phyloP scores from a whole-genome alignment of 1,284 basidiomycete genomes.

The Microbotryum lychnidis-dioicae region DNA sequence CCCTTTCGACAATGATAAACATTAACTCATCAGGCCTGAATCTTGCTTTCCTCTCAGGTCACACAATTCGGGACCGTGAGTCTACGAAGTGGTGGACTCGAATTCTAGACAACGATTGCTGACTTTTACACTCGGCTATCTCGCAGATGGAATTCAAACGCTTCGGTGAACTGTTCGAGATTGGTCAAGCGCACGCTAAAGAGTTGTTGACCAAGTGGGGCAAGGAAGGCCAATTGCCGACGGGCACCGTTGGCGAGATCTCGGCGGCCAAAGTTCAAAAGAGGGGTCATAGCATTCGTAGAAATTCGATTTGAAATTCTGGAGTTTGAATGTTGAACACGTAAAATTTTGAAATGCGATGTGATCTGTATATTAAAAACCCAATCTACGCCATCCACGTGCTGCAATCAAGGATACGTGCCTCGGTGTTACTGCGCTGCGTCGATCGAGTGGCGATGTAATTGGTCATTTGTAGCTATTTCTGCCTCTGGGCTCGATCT shows the following conservation, averaged over 20 bases:
- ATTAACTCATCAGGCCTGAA: neutral
- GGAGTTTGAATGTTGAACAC: neutral
- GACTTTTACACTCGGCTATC: neutral
- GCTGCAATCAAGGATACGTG: too few species aligned
- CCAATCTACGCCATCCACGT: too few species aligned
- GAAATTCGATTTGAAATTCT: conserved; percentile 55
- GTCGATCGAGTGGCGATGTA: too few species aligned
- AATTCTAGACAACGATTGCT: neutral
- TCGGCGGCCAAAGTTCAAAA: conserved; percentile 47
- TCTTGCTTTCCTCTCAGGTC: conserved; percentile 1
- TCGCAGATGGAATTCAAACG: conserved; percentile 58
- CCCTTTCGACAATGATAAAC: neutral
- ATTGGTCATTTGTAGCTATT: too few species aligned
- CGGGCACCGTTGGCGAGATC: conserved; percentile 50
- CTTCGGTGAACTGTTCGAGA: conserved; percentile 56
- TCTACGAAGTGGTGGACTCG: neutral
- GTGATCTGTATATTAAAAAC: too few species aligned
- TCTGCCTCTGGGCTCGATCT: too few species aligned
- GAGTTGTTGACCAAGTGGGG: conserved; percentile 70
- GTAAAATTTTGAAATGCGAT: too few species aligned
- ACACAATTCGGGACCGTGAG: conserved; percentile 30
- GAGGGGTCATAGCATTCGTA: conserved; percentile 63
- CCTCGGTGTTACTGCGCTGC: too few species aligned
- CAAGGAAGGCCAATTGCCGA: conserved; percentile 69
- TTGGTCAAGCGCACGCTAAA: conserved; percentile 69